Evolutionary conservation across 1,284 basidiomycete species (phyloP).

Genomic region (Cryptococcus sp.): DNA sequence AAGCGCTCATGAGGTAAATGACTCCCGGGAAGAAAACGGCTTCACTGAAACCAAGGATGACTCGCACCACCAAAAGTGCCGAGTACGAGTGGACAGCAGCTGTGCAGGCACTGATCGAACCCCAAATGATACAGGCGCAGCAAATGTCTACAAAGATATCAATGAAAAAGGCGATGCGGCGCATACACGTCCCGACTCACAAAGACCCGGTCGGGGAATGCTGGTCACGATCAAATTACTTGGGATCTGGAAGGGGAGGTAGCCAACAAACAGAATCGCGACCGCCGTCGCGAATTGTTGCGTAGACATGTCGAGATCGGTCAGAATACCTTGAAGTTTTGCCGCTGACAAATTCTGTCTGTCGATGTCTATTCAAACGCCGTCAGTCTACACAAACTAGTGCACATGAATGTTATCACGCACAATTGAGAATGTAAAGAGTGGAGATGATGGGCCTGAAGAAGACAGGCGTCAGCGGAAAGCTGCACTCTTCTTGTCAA

Average conservation of each 20-base stretch:
- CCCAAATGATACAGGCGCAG: constrained; percentile 41
- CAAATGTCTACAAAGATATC: constrained; percentile 31
- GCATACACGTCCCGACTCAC: constrained; percentile 18
- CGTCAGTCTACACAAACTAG: neutral
- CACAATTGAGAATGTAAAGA: constrained; percentile 44
- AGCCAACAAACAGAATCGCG: constrained; percentile 31
- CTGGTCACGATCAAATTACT: constrained; percentile 34
- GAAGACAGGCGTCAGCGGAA: neutral
- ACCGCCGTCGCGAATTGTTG: constrained; percentile 41
- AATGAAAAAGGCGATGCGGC: neutral
- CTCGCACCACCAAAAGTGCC: constrained; percentile 23
- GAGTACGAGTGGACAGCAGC: constrained; percentile 40
- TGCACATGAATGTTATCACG: neutral
- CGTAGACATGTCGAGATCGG: constrained; percentile 29
- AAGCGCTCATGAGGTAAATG: constrained; percentile 40
- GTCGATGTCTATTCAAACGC: constrained; percentile 27
- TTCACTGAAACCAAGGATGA: constrained; percentile 38
- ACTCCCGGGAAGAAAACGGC: constrained; percentile 46
- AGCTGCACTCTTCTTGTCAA: too few relatives aligned
- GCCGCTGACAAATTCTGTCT: constrained; percentile 37
- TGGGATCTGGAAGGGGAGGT: constrained; percentile 46
- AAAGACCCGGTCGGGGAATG: constrained; percentile 37
- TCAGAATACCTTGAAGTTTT: constrained; percentile 24
- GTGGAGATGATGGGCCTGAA: constrained; percentile 27
- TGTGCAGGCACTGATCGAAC: constrained; percentile 36